Percentiles rank a stretch among this genome's conserved stretches.
phyloP scores from a whole-genome alignment of 176 grass and related monocot genomes.

The Pontederia paniculata region DNA sequence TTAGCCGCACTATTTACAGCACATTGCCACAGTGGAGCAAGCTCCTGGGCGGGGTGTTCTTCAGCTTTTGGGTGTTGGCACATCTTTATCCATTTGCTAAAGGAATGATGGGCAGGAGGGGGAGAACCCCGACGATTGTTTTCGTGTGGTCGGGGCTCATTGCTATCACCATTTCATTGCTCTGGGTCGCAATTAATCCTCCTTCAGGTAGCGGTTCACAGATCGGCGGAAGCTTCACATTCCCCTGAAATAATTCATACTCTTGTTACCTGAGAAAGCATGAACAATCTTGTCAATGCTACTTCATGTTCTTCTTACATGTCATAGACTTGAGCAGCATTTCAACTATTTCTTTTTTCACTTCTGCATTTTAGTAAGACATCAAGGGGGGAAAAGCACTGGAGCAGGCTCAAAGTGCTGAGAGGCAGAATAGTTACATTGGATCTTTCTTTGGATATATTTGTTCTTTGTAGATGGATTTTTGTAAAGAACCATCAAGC shows the following conservation, averaged over 20 bases:
- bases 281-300: no score
- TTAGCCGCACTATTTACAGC: constrained; percentile 73
- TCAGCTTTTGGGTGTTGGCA: constrained; percentile 95
- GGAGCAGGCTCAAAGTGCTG: no score
- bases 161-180: constrained; percentile 73
- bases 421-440: no score
- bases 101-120: constrained; percentile 64
- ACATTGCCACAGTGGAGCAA: constrained; percentile 77
- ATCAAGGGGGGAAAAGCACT: no score
- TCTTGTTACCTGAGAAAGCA: no score
- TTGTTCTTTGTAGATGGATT: no score
- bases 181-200: constrained; percentile 56
- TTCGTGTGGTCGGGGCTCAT: constrained; percentile 85
- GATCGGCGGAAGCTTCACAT: constrained; percentile 6
- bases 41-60: constrained; percentile 77
- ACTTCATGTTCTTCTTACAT: no score
- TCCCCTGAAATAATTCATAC: neutral
- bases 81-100: constrained; percentile 90
- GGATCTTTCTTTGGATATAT: no score
- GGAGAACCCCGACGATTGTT: constrained; percentile 61
- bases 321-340: no score
- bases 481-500: no score
- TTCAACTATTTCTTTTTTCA: no score
- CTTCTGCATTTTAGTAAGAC: no score
- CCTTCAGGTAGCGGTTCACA: constrained; percentile 6